Conservation (phyloP, 2,329 filamentous ascomycete species). For the Sporothrix mexicana region DNA sequence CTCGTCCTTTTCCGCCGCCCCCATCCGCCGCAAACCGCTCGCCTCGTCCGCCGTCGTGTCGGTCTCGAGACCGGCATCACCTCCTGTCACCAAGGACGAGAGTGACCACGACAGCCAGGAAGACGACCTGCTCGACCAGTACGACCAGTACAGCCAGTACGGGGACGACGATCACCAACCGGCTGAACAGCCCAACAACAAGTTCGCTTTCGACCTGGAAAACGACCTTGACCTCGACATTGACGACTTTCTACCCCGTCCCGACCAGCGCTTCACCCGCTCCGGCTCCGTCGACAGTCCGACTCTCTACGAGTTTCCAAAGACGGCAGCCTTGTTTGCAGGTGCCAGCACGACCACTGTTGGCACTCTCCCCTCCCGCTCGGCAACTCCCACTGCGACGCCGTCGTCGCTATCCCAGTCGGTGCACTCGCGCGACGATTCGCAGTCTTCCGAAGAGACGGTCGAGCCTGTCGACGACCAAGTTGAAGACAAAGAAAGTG, state of each 20-base stretch:
- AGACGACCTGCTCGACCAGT: slow-evolving; percentile 18
- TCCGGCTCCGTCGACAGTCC: slow-evolving; percentile 65
- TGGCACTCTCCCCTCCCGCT: background rate
- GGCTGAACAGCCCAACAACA: background rate
- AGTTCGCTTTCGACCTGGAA: slow-evolving; percentile 20
- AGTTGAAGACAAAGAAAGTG: background rate
- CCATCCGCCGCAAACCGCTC: slow-evolving; percentile 66
- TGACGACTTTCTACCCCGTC: slow-evolving; percentile 51
- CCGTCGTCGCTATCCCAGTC: slow-evolving; percentile 34
- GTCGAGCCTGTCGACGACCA: slow-evolving; percentile 19
- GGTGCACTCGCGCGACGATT: slow-evolving; percentile 2
- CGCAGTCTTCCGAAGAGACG: slow-evolving; percentile 20
- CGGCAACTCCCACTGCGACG: slow-evolving; percentile 12
- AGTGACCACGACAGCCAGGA: background rate
- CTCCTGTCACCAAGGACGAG: background rate
- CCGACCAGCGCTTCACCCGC: slow-evolving; percentile 61
- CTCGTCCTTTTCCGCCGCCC: background rate
- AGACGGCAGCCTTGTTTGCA: slow-evolving; percentile 2
- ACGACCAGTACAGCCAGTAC: slow-evolving; percentile 20
- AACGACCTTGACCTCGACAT: slow-evolving; percentile 35
- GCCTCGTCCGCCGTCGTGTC: slow-evolving; percentile 44
- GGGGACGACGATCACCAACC: background rate
- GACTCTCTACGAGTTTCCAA: slow-evolving; percentile 65
- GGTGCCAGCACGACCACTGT: background rate
- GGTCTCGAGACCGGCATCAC: background rate